Conservation (phyloP, 352 stramenopile species). For the Globisporangium abappressorium region DNA sequence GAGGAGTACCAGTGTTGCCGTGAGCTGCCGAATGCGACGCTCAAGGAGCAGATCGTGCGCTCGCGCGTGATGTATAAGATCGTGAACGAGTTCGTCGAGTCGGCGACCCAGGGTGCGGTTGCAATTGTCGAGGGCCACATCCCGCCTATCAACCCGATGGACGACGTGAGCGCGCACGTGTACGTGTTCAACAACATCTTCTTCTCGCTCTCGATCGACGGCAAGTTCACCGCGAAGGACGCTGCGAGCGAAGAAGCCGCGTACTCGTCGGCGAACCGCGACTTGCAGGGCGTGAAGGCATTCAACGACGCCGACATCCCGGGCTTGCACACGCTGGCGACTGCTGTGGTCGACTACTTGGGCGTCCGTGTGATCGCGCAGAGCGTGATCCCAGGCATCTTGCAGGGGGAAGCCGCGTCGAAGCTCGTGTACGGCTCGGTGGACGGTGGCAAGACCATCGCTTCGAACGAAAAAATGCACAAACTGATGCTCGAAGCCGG, state of each 20-base stretch:
- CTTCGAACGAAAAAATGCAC: conserved; percentile 92
- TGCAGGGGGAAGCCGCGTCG: conserved; percentile 93
- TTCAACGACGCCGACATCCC: conserved; percentile 91
- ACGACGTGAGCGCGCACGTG: conserved; percentile 90
- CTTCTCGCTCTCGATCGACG: conserved; percentile 92
- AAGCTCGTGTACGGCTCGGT: conserved; percentile 95
- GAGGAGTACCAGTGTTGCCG: conserved; percentile 95
- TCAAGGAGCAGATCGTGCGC: conserved; percentile 91
- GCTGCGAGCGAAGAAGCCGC: conserved; percentile 69
- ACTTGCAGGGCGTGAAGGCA: conserved; percentile 86
- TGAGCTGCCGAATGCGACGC: conserved; percentile 66
- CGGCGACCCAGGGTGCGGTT: conserved; percentile 82
- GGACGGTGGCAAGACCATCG: conserved; percentile 87
- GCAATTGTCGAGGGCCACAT: conserved; percentile 95
- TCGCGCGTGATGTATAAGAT: conserved; percentile 95
- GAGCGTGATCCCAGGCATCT: conserved; percentile 94
- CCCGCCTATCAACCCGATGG: conserved; percentile 95
- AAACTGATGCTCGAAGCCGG: conserved; percentile 81
- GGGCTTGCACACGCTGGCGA: conserved; percentile 93
- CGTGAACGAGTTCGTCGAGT: conserved; percentile 94
- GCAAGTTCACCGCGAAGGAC: conserved; percentile 64
- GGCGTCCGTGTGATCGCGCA: conserved; percentile 94
- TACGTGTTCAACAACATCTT: conserved; percentile 99
- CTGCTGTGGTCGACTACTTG: conserved; percentile 94
- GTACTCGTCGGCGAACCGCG: conserved; percentile 85